Evolutionary conservation across 257 asterid genomes (phyloP), one percentile per base, ranked within the genome.

Genomic region (Galeopsis tetrahit): DNA sequence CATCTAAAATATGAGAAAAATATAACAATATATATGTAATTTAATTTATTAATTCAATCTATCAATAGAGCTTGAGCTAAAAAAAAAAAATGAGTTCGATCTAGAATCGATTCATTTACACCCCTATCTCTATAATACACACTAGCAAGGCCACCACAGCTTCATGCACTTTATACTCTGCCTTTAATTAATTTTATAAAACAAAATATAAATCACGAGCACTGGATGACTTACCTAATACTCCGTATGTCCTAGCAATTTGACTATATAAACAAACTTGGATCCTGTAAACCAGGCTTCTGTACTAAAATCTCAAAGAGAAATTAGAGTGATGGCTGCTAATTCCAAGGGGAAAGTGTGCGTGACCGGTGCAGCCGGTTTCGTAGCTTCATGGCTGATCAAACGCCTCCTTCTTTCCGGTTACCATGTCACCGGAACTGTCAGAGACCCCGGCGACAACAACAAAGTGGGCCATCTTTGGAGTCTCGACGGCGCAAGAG

Each of bases 321-420:
- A 21, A 21, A 21, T 21, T 21, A 42, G 17, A 28, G 35, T 17
- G 59, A 78, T 81, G 91, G 85, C 10, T 44, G 48, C 28, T 35
- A 66, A 48, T 63, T 43, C n/a, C 5, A 81, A 82, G 74, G 87
- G 92, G 1, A 90, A 77, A 78, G 96, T 94, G 5, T 90, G 99
- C 53, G 99, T 94, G 46, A 94, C 97, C 2, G 97, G 98, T 42
- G 98, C 99, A 36, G 69, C 93, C 43, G 99, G 99, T 35, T 94
- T 85, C 74, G 71, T 91, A 5, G 98, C 98, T 2, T 94, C 98
- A 10, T 94, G 97, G 95, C 83, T 91, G 21, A 82, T 94, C 78
- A 94, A 94, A 69, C 85, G 97, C 66, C 92, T 94, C 70, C 89
- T 94, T 34, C 66, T 76, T 38, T 84, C 88, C 4, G 95, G 96